phyloP scores from a whole-genome alignment of 345 rosid genomes.

The Gossypium anomalum region DNA sequence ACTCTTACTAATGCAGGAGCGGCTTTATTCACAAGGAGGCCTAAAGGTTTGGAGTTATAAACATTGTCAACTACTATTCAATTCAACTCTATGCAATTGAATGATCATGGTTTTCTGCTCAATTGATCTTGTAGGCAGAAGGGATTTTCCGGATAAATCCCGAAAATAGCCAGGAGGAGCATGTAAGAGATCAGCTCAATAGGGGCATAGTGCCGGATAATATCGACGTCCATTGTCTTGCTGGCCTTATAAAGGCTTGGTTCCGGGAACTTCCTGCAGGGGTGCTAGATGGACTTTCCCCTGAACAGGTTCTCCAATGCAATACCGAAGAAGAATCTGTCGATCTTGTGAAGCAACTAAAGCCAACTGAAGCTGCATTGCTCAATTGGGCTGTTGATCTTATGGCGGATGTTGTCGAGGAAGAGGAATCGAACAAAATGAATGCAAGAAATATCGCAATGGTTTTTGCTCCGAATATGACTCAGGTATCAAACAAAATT shows the following conservation, averaged over 20 bases:
- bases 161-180: slow-evolving; percentile 92
- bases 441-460: slow-evolving; percentile 93
- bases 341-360: slow-evolving; percentile 68
- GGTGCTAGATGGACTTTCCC: slow-evolving; percentile 89
- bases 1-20: slow-evolving; percentile 85
- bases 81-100: not conserved
- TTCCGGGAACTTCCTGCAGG: slow-evolving; percentile 94
- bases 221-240: slow-evolving; percentile 89
- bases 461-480: slow-evolving; percentile 97
- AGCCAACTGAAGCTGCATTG: slow-evolving; percentile 84
- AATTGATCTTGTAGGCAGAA: slow-evolving; percentile 57
- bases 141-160: slow-evolving; percentile 96
- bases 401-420: slow-evolving; percentile 93
- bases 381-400: slow-evolving; percentile 88
- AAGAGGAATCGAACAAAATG: slow-evolving; percentile 90
- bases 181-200: slow-evolving; percentile 83
- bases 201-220: slow-evolving; percentile 81
- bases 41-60: slow-evolving; percentile 50
- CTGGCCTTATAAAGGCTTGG: slow-evolving; percentile 99
- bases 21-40: slow-evolving; percentile 71
- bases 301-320: slow-evolving; percentile 67
- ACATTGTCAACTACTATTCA: not conserved
- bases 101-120: slow-evolving; percentile 13
- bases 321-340: slow-evolving; percentile 36
- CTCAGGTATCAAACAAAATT: slow-evolving; percentile 49